These are phyloP conservation scores for Syncephalastrum racemosum DNA, from an alignment of 371 early-diverging fungal species.

Conservation along the genomic window DNA sequence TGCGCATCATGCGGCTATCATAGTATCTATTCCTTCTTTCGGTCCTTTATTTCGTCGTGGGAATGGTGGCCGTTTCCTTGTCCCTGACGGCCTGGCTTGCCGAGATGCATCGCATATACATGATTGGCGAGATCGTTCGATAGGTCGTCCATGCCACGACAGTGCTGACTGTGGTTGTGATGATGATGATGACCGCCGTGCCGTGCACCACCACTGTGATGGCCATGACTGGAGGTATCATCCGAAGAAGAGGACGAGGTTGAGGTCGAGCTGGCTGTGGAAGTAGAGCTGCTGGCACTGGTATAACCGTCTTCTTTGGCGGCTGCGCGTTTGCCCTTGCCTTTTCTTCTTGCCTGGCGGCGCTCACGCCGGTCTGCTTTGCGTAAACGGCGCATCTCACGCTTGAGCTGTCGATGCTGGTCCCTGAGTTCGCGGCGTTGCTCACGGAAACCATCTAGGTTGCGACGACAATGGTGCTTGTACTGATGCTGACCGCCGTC, in stretches of 20 bases:
- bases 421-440: constrained; percentile 6
- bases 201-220: not conserved
- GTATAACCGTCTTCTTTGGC: not conserved
- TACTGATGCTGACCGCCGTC: not conserved
- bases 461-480: constrained; percentile 1
- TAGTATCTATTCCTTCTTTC: constrained; percentile 1
- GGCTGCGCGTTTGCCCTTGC: not conserved
- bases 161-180: not conserved
- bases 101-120: not conserved
- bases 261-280: constrained; percentile 1
- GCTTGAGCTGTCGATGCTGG: constrained; percentile 1
- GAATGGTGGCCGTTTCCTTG: not conserved
- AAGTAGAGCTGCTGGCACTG: constrained; percentile 4
- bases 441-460: constrained; percentile 1
- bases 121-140: not conserved
- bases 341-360: constrained; percentile 3
- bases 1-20: too few relatives aligned
- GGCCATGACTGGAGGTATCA: too few relatives aligned
- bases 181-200: not conserved
- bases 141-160: not conserved
- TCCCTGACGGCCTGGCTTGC: not conserved
- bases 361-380: constrained; percentile 3
- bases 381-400: constrained; percentile 2
- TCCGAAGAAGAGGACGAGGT: constrained; percentile 6
- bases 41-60: not conserved